These are phyloP conservation scores for Anthracocystis panici-leucophaei DNA, from an alignment of 1,284 basidiomycete genomes.

Conservation along the genomic window DNA sequence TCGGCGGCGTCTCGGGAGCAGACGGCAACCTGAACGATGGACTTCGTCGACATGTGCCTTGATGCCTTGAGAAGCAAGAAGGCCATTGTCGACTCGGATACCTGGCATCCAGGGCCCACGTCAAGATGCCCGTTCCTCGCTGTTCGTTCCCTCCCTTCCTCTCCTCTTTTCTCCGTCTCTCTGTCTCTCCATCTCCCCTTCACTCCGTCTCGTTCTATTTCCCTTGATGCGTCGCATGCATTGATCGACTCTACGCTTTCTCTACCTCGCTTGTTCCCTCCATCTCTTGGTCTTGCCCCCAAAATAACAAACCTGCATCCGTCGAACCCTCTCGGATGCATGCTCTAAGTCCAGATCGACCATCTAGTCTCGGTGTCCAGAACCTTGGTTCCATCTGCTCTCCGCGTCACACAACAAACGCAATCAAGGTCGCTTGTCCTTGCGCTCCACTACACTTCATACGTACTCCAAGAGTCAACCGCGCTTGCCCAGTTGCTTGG, in stretches of 20 bases:
- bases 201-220: background rate
- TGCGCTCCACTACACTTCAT: background rate
- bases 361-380: background rate
- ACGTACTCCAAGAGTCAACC: background rate
- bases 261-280: slow-evolving; percentile 23
- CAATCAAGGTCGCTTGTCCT: slow-evolving; percentile 2
- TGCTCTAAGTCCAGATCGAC: background rate
- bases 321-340: background rate
- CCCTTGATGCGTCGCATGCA: slow-evolving; percentile 7
- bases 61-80: too few species aligned
- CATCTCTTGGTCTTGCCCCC: background rate
- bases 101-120: background rate
- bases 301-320: background rate
- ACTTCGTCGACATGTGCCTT: too few species aligned
- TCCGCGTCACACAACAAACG: background rate
- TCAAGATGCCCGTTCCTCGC: slow-evolving; percentile 1
- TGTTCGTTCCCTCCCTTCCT: background rate
- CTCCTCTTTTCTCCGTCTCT: background rate
- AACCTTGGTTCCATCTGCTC: background rate
- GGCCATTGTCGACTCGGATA: too few species aligned
- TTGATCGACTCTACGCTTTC: slow-evolving; percentile 9
- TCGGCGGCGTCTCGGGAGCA: too few species aligned
- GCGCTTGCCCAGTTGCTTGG: background rate
- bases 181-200: background rate
- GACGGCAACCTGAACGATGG: too few species aligned